Percentiles rank a stretch among this genome's conserved stretches.
These are phyloP conservation scores for Sonneratia caseolaris DNA, from an alignment of 345 rosid genomes.

Conservation along the genomic window DNA sequence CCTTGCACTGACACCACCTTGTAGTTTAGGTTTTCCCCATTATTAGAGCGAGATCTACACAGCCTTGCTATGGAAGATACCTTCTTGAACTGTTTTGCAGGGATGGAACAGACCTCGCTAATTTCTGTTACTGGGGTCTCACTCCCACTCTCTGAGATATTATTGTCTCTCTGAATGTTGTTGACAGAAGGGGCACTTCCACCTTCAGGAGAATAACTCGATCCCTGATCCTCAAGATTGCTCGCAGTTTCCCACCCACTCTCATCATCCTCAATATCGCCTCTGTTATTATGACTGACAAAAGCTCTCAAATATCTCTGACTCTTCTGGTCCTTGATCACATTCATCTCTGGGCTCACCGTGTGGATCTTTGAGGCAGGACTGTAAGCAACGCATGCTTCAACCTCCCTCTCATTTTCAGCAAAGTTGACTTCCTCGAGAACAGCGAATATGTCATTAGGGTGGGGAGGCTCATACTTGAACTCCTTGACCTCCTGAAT, in stretches of 20 bases:
- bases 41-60: constrained; percentile 60
- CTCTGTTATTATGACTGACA: constrained; percentile 27
- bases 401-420: constrained; percentile 35
- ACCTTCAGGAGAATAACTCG: constrained; percentile 56
- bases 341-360: constrained; percentile 41
- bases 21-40: constrained; percentile 41
- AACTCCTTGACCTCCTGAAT: constrained; percentile 51
- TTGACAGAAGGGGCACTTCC: constrained; percentile 46
- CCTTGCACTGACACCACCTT: constrained; percentile 64
- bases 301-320: constrained; percentile 28
- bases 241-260: constrained; percentile 99
- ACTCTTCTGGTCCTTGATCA: constrained; percentile 20
- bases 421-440: constrained; percentile 54
- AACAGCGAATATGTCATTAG: constrained; percentile 53
- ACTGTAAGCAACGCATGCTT: constrained; percentile 24
- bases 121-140: constrained; percentile 51
- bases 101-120: constrained; percentile 52
- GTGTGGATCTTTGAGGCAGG: constrained; percentile 42
- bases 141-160: constrained; percentile 43
- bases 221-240: constrained; percentile 75
- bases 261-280: constrained; percentile 72
- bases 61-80: constrained; percentile 63
- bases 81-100: constrained; percentile 45
- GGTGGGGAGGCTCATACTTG: constrained; percentile 47
- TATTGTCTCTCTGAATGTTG: constrained; percentile 35